These are phyloP conservation scores for Monosporozyma unispora DNA, from an alignment of 805 yeast species.

Conservation along the genomic window DNA sequence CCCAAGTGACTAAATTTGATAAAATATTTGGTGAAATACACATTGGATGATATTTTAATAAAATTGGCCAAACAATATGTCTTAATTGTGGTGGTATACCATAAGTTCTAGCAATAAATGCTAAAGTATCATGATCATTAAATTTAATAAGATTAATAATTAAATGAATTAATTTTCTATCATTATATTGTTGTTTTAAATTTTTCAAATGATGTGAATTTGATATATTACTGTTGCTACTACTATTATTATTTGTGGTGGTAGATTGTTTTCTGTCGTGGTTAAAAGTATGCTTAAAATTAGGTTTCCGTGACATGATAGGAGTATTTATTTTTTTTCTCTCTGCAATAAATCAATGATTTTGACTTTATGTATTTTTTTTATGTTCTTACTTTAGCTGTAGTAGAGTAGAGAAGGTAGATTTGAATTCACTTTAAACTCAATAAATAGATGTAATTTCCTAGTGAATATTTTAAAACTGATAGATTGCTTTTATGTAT, in stretches of 20 bases:
- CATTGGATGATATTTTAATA: slow-evolving; percentile 76
- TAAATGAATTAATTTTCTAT: slow-evolving; percentile 33
- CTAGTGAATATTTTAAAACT: no score
- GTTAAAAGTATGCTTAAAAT: background rate
- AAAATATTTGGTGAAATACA: slow-evolving; percentile 66
- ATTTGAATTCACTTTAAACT: no score
- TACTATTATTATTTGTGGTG: background rate
- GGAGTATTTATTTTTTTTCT: no score
- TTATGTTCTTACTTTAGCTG: no score
- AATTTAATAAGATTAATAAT: slow-evolving; percentile 47
- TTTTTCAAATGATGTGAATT: slow-evolving; percentile 23
- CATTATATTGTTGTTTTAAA: slow-evolving; percentile 22
- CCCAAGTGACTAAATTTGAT: slow-evolving; percentile 39
- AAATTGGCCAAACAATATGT: slow-evolving; percentile 73
- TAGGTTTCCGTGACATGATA: no score
- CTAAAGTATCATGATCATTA: slow-evolving; percentile 65
- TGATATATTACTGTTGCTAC: slow-evolving; percentile 2
- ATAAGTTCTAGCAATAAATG: slow-evolving; percentile 67
- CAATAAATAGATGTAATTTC: no score
- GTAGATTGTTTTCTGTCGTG: background rate
- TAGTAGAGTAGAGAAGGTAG: no score
- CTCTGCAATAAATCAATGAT: no score
- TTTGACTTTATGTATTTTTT: no score
- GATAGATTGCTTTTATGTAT: no score
- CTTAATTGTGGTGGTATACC: slow-evolving; percentile 83